Percentiles rank a stretch among this genome's conserved stretches.
Conservation (phyloP, 2,329 filamentous ascomycete species). For the Xylariaceae sp. region DNA sequence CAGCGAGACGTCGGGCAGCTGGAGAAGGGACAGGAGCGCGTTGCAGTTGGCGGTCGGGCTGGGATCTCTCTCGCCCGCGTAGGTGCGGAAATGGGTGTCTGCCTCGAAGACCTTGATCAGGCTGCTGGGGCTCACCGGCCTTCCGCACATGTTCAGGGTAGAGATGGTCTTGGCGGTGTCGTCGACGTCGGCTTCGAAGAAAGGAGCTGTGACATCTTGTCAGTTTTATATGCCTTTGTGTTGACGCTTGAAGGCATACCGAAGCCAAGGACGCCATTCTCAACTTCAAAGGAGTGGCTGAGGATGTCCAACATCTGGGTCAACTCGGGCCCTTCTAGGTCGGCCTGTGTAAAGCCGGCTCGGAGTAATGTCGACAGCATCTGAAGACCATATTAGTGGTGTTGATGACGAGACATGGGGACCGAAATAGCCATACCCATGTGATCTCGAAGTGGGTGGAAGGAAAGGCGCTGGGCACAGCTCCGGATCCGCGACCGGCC, state of each 20-base stretch:
- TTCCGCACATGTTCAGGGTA: conserved; percentile 16
- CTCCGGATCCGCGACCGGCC: conserved; percentile 14
- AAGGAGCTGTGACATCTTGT: too few relatives aligned
- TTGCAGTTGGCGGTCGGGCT: conserved; percentile 34
- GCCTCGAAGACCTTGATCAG: conserved; percentile 28
- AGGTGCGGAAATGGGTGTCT: conserved; percentile 29
- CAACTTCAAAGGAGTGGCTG: conserved; percentile 14
- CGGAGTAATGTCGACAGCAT: conserved; percentile 15
- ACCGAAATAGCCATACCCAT: conserved; percentile 12
- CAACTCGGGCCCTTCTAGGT: conserved; percentile 12
- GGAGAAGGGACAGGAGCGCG: conserved; percentile 29
- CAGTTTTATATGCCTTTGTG: too few relatives aligned
- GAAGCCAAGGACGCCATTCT: conserved; percentile 21
- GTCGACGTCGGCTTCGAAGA: conserved; percentile 18
- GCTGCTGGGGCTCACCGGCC: conserved; percentile 12
- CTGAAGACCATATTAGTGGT: conserved; percentile 5
- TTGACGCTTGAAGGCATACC: conserved; percentile 10
- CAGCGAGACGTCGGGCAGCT: conserved; percentile 16
- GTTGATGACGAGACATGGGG: background rate
- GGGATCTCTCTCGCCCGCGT: conserved; percentile 26
- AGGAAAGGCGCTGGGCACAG: conserved; percentile 20
- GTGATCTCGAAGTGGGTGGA: conserved; percentile 20
- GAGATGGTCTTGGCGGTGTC: conserved; percentile 19
- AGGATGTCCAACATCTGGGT: conserved; percentile 17
- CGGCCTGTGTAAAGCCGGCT: conserved; percentile 12